A percentile compares a stretch with the other conserved stretches of the same genome.
phyloP scores from a whole-genome alignment of 768 basidiomycete genomes.

The Serendipita vermifera region DNA sequence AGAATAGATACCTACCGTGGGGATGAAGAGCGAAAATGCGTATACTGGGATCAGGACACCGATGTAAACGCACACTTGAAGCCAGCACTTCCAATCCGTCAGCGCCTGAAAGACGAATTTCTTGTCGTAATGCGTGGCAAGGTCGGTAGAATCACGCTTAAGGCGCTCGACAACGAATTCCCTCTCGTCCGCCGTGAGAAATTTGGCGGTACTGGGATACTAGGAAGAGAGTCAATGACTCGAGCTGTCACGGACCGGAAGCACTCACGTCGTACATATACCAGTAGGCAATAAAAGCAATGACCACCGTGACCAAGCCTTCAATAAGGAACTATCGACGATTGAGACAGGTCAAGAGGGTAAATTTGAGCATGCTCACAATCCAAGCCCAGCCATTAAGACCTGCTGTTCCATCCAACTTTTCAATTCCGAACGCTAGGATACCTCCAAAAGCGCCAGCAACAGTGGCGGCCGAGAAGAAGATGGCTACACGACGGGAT shows the following conservation, averaged over 20 bases:
- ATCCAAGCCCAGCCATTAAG: conserved; percentile 49
- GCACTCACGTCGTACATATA: conserved; percentile 35
- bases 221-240: conserved; percentile 30
- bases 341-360: not conserved
- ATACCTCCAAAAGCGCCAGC: conserved; percentile 58
- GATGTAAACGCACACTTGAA: not conserved
- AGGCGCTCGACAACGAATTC: conserved; percentile 29
- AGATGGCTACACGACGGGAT: conserved; percentile 55
- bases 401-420: conserved; percentile 53
- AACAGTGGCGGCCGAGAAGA: conserved; percentile 69
- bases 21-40: conserved; percentile 16
- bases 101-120: conserved; percentile 39
- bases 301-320: conserved; percentile 52
- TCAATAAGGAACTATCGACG: conserved; percentile 35
- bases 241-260: not conserved
- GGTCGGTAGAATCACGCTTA: conserved; percentile 33
- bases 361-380: conserved; percentile 21
- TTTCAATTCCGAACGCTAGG: conserved; percentile 51
- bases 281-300: conserved; percentile 51
- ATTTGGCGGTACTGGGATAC: conserved; percentile 42
- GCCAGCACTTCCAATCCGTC: conserved; percentile 30
- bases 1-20: conserved; percentile 27
- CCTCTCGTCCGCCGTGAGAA: conserved; percentile 40
- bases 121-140: conserved; percentile 33
- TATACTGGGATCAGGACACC: conserved; percentile 14